Conservation (phyloP, 2,329 filamentous ascomycete species). For the Colletotrichum tanaceti region DNA sequence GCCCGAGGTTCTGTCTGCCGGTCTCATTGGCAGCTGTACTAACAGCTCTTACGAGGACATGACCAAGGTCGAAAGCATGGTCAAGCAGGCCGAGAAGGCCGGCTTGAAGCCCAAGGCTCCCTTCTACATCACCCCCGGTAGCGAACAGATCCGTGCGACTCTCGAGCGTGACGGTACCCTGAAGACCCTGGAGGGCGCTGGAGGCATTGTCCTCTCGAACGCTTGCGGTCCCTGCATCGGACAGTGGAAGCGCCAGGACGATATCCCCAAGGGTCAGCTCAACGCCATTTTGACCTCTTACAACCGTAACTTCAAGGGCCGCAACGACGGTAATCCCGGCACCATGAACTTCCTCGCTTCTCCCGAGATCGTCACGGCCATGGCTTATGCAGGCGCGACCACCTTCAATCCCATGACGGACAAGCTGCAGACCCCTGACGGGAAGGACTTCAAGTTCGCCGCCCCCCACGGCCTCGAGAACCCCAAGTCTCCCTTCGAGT, state of each 20-base stretch:
- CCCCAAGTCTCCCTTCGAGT: conserved; percentile 75
- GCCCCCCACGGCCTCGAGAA: conserved; percentile 79
- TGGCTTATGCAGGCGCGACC: conserved; percentile 91
- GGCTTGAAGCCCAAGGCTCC: conserved; percentile 89
- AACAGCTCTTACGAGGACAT: conserved; percentile 99
- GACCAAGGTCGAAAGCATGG: conserved; percentile 92
- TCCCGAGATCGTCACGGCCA: conserved; percentile 95
- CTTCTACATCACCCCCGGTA: conserved; percentile 97
- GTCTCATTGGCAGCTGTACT: conserved; percentile 96
- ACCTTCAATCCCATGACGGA: conserved; percentile 98
- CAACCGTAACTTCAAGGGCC: conserved; percentile 97
- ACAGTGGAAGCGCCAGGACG: conserved; percentile 94
- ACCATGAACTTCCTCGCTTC: conserved; percentile 99
- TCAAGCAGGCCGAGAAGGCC: conserved; percentile 90
- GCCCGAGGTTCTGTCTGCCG: conserved; percentile 91
- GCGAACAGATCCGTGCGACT: conserved; percentile 95
- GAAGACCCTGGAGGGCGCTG: conserved; percentile 84
- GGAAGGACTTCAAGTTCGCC: conserved; percentile 85
- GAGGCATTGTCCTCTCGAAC: conserved; percentile 91
- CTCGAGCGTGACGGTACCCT: conserved; percentile 90
- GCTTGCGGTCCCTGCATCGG: conserved; percentile 95
- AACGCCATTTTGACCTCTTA: conserved; percentile 98
- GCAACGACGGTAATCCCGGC: conserved; percentile 94
- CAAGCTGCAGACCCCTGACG: conserved; percentile 80
- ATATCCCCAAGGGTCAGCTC: conserved; percentile 81